Evolutionary conservation across 2,329 filamentous ascomycete genomes (phyloP).

Genomic region (Emericellopsis atlantica): DNA sequence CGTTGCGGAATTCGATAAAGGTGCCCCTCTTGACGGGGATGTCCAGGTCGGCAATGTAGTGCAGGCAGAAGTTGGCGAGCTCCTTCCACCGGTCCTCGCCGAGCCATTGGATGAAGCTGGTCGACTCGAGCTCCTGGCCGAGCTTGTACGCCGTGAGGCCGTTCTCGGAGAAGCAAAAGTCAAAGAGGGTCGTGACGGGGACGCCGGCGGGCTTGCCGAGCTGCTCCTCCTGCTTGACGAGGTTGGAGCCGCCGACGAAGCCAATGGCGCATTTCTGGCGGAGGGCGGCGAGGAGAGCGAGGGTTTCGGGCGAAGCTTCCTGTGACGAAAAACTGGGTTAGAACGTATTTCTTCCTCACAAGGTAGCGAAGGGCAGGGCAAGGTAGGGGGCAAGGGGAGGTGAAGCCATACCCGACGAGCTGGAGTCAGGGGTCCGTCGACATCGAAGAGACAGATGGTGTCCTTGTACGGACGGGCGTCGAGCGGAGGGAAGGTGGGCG

Average conservation of each 20-base stretch:
- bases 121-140: slow-evolving; percentile 61
- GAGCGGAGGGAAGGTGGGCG: slow-evolving; percentile 54
- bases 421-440: slow-evolving; percentile 82
- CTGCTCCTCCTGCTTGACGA: slow-evolving; percentile 92
- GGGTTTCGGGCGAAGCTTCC: slow-evolving; percentile 68
- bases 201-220: slow-evolving; percentile 51
- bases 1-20: slow-evolving; percentile 80
- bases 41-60: slow-evolving; percentile 75
- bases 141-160: slow-evolving; percentile 83
- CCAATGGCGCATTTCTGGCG: slow-evolving; percentile 83
- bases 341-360: not conserved
- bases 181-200: slow-evolving; percentile 77
- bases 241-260: slow-evolving; percentile 85
- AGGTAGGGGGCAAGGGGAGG: not conserved
- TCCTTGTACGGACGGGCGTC: slow-evolving; percentile 78
- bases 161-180: slow-evolving; percentile 97
- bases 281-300: slow-evolving; percentile 63
- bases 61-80: slow-evolving; percentile 63
- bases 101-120: slow-evolving; percentile 84
- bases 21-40: slow-evolving; percentile 75
- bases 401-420: slow-evolving; percentile 55
- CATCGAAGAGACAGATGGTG: slow-evolving; percentile 92
- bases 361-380: not conserved
- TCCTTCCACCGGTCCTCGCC: slow-evolving; percentile 76
- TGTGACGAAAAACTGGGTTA: slow-evolving; percentile 17